Evolutionary conservation across 2,329 filamentous ascomycete species (phyloP).

Genomic region (Phialophora chinensis): DNA sequence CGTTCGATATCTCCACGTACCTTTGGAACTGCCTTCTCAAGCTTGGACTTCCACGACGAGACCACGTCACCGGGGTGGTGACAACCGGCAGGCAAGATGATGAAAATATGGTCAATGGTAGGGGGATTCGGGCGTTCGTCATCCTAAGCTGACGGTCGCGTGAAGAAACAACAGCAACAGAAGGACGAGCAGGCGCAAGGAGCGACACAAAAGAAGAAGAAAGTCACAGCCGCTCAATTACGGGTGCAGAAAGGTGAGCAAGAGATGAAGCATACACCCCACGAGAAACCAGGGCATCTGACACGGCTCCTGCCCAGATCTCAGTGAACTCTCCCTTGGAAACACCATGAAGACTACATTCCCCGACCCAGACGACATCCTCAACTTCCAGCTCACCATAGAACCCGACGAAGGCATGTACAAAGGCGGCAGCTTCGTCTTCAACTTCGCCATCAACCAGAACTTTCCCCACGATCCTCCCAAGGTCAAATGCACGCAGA

Average conservation of each 20-base stretch:
- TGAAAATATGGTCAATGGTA: slow-evolving; percentile 99
- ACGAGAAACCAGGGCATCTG: not conserved
- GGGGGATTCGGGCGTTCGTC: slow-evolving; percentile 38
- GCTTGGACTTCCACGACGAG: not conserved
- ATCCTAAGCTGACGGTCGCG: slow-evolving; percentile 4
- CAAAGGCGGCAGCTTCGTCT: slow-evolving; percentile 84
- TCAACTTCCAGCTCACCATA: slow-evolving; percentile 59
- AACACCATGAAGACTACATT: slow-evolving; percentile 65
- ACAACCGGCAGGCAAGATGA: slow-evolving; percentile 67
- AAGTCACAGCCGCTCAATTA: slow-evolving; percentile 93
- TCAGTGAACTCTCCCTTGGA: slow-evolving; percentile 58
- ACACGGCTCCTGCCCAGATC: slow-evolving; percentile 44
- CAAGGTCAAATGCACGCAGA: slow-evolving; percentile 95
- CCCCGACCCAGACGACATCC: slow-evolving; percentile 62
- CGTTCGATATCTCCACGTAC: not conserved
- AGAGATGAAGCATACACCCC: not conserved
- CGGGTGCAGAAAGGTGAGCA: slow-evolving; percentile 88
- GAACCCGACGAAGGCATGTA: slow-evolving; percentile 71
- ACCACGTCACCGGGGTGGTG: slow-evolving; percentile 12
- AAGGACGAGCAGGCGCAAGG: slow-evolving; percentile 93
- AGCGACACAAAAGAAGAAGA: slow-evolving; percentile 90
- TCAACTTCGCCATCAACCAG: slow-evolving; percentile 89
- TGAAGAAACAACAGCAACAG: slow-evolving; percentile 79
- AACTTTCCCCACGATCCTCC: slow-evolving; percentile 97
- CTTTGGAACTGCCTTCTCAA: not conserved